Evolutionary conservation across 495 filamentous ascomycete genomes (phyloP).

Genomic region (Cryomyces minteri): DNA sequence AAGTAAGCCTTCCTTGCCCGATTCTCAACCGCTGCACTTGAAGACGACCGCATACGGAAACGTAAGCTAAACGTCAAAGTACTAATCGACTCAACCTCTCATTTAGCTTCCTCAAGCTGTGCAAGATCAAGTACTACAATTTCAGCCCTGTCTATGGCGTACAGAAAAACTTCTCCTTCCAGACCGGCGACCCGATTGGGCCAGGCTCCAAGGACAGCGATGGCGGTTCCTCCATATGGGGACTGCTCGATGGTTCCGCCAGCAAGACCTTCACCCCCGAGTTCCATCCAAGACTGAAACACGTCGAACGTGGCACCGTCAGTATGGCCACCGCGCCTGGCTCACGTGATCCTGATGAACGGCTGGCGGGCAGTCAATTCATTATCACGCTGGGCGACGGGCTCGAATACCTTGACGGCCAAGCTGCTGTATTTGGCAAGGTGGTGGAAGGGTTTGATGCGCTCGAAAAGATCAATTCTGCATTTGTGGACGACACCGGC

Average conservation of each 20-base stretch:
- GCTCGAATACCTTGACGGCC: slow-evolving; percentile 75
- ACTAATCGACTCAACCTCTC: slow-evolving; percentile 30
- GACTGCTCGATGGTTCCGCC: slow-evolving; percentile 43
- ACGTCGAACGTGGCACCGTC: slow-evolving; percentile 71
- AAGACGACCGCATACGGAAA: slow-evolving; percentile 2
- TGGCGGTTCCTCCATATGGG: slow-evolving; percentile 87
- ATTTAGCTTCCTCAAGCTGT: slow-evolving; percentile 85
- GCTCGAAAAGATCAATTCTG: slow-evolving; percentile 80
- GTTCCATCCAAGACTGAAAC: slow-evolving; percentile 68
- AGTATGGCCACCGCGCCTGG: slow-evolving; percentile 82
- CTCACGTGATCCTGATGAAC: slow-evolving; percentile 57
- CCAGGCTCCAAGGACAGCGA: slow-evolving; percentile 66
- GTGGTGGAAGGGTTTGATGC: slow-evolving; percentile 88
- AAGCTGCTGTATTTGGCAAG: slow-evolving; percentile 83
- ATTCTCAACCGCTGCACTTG: background rate
- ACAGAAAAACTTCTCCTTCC: slow-evolving; percentile 84
- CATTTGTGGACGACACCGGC: slow-evolving; percentile 69
- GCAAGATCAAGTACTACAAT: slow-evolving; percentile 97
- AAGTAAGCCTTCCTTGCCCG: slow-evolving; percentile 41
- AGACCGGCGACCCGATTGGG: slow-evolving; percentile 84
- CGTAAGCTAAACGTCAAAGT: slow-evolving; percentile 15
- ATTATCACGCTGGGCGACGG: slow-evolving; percentile 75
- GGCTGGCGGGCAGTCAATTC: slow-evolving; percentile 75
- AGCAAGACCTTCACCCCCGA: slow-evolving; percentile 69
- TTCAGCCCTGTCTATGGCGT: slow-evolving; percentile 77